phyloP scores from a whole-genome alignment of 2,329 filamentous ascomycete genomes.

The Pseudogymnoascus sp. region DNA sequence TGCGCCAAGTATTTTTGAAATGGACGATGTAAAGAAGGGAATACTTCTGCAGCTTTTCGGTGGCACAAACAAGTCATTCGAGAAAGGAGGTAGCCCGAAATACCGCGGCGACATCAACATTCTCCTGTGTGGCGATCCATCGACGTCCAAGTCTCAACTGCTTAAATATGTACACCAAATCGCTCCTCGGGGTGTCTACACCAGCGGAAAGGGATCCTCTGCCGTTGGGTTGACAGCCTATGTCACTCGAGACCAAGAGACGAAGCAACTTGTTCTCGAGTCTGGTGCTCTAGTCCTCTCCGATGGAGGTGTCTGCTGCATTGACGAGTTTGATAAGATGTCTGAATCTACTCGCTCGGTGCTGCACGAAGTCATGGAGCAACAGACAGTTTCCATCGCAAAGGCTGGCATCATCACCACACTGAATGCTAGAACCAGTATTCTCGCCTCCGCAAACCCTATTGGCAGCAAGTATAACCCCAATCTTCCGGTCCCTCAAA shows the following conservation, averaged over 20 bases:
- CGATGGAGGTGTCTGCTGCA: conserved; percentile 68
- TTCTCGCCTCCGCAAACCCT: conserved; percentile 92
- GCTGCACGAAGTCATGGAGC: conserved; percentile 73
- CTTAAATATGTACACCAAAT: conserved; percentile 96
- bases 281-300: conserved; percentile 66
- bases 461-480: conserved; percentile 98
- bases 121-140: conserved; percentile 91
- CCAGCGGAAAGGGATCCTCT: conserved; percentile 66
- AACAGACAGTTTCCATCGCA: conserved; percentile 69
- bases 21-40: conserved; percentile 98
- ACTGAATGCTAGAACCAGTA: conserved; percentile 87
- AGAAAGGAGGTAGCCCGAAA: conserved; percentile 89
- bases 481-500: conserved; percentile 89
- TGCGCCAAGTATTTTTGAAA: conserved; percentile 91
- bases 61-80: conserved; percentile 94
- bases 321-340: conserved; percentile 77
- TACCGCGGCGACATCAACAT: conserved; percentile 98
- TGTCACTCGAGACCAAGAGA: conserved; percentile 65
- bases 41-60: conserved; percentile 94
- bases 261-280: conserved; percentile 63
- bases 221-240: conserved; percentile 72
- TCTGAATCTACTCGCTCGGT: conserved; percentile 65
- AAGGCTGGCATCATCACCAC: conserved; percentile 78
- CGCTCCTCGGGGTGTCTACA: conserved; percentile 76
- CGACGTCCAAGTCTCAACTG: conserved; percentile 91